These are phyloP conservation scores for Coemansia biformis DNA, from an alignment of 192 early-diverging fungal species.

Conservation along the genomic window DNA sequence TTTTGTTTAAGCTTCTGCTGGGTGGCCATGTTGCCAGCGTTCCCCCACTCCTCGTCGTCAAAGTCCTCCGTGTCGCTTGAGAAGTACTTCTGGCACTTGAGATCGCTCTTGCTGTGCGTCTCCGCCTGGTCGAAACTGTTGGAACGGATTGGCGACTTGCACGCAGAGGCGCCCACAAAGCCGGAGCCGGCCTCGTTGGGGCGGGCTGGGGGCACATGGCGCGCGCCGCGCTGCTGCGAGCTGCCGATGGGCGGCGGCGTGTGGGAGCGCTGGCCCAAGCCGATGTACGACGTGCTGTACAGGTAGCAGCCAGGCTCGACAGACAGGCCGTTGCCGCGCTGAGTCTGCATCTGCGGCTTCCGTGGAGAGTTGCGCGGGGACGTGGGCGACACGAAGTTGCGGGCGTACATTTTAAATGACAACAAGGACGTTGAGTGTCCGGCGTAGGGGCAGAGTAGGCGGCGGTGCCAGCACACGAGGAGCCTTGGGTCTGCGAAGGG, in stretches of 20 bases:
- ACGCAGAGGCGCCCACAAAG: slow-evolving; percentile 22
- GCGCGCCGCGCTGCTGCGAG: slow-evolving; percentile 7
- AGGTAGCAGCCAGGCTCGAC: slow-evolving; percentile 7
- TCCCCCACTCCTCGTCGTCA: slow-evolving; percentile 24
- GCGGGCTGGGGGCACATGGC: too few relatives aligned
- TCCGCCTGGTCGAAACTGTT: slow-evolving; percentile 43
- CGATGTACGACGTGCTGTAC: slow-evolving; percentile 33
- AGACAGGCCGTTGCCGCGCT: slow-evolving; percentile 23
- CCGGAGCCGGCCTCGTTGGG: too few relatives aligned
- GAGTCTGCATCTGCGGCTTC: slow-evolving; percentile 6
- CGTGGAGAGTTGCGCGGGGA: not conserved
- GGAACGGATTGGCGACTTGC: slow-evolving; percentile 35
- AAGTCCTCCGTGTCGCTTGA: slow-evolving; percentile 50
- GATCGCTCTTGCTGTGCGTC: slow-evolving; percentile 37
- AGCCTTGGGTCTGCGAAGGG: too few relatives aligned
- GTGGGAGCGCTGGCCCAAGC: slow-evolving; percentile 19
- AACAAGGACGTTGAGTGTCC: too few relatives aligned
- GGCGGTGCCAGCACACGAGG: too few relatives aligned
- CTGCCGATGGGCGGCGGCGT: slow-evolving; percentile 27
- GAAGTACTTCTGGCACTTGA: slow-evolving; percentile 36
- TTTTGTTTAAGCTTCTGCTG: slow-evolving; percentile 49
- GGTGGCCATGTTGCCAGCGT: slow-evolving; percentile 38
- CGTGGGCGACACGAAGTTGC: not conserved
- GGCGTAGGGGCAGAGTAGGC: too few relatives aligned
- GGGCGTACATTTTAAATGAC: slow-evolving; percentile 3